Base-by-base conservation (phyloP, 495 filamentous ascomycete genomes). In the Aspergillus nanangensis region DNA sequence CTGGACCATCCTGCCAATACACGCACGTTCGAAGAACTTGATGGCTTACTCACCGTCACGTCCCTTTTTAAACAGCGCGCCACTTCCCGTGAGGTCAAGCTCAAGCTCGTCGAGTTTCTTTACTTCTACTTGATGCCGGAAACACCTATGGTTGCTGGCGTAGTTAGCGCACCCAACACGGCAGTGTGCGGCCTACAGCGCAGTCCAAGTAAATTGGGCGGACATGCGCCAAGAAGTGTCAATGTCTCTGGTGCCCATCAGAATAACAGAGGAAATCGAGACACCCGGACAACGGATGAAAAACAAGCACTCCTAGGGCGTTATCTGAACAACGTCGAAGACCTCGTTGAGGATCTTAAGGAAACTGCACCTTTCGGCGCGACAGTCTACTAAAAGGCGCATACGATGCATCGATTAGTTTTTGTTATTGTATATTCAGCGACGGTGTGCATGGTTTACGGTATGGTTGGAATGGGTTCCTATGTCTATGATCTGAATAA, bases 121-220 rank as follows among this genome's bases (percentile, higher is more conserved):
- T 95, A 97, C 67, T 96, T 96, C 67, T 98, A 97, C 65, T 81
- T 98, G 38, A 96, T 96, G 83, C 90, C 91, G 22, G 93, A 97
- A 66, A 81, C 77, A 1, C 81, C 86, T 1, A 75, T 77, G 11
- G 32, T 56, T 58, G 75, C 38, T 29, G 71, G 9, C 62, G 54
- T 44, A 7, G 67, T 70, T 27, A 69, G 58, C 27, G 53, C 66
- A 17, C 70, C 73, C 3, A 68, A 64, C 4, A 57, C 72, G 4
- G 57, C 57, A 8, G 51, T 56, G 43, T 47, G 38, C 31, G 68
- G 79, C 41, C 61, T 84, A 42, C 84, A 86, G 59, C 72, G 83
- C 47, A 88, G 80, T 58, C 86, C 86, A 8, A 88, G 80, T 55
- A 91, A 89, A 67, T 61, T 87, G 14, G 72, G 74, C 36, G 56